Evolutionary conservation across 371 early-diverging fungal species (phyloP), one percentile per base, ranked within the genome.

Genomic region (Massospora cicadina): DNA sequence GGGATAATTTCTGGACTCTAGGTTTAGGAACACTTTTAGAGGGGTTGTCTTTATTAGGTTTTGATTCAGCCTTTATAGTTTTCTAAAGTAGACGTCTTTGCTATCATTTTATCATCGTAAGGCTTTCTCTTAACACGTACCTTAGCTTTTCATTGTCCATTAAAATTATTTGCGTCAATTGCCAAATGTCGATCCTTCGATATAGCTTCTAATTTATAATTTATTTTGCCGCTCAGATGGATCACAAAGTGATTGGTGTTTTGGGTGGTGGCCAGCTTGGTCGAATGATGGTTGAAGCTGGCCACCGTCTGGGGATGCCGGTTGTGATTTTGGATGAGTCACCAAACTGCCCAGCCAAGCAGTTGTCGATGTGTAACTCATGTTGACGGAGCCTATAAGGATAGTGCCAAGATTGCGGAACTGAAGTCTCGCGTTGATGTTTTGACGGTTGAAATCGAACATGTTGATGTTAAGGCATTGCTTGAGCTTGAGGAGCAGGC

Each of bases 361-460:
- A 95, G 71, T 78, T 95, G 58, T 83, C 85, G 80, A 60, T 78
- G 79, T 27, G 76, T 77, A 65, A 33, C 64, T 31, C 93, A 92
- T 69, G 81, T 91, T 63, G 74, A 79, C 24, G 93, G 92, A 33
- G 80, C 78, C 13, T 97, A 95, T 71, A 83, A 81, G 33, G 88
- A 91, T 66, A 73, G 85, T 0, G 74, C 66, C 58, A 81, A 85
- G 65, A 89, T 97, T 65, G 71, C 71, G 43, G 80, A 85, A 66
- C 78, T 97, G 1, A 89, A 91, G 26, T 64, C 70, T 23, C 68
- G 78, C 25, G 86, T 83, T 32, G 85, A 91, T 68, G 83, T 95
- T 24, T 74, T 95, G 55, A 97, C 98, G 0, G 87, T 91, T 21
- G 96, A 97, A 75, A 95, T 97, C 65, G 98, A 97, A 76, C 98